Evolutionary conservation across 192 early-diverging fungal species (phyloP).

Genomic region (Dissophora ornata): DNA sequence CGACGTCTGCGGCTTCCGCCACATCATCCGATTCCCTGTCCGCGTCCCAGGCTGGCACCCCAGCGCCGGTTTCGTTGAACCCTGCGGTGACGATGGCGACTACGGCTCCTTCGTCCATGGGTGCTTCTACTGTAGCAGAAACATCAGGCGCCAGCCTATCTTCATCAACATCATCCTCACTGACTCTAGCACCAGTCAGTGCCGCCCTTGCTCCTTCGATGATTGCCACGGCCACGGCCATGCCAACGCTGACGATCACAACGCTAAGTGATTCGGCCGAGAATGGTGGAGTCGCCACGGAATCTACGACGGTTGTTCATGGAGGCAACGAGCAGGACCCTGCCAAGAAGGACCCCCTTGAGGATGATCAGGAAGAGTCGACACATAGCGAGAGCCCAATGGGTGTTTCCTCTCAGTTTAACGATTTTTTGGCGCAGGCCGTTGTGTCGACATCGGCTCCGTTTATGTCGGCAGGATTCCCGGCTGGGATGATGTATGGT

Average conservation of each 20-base stretch:
- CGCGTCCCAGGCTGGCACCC: too few relatives aligned
- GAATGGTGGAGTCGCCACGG: constrained; percentile 9
- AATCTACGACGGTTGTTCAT: constrained; percentile 46
- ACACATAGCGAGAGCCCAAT: constrained; percentile 31
- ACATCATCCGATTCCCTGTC: not conserved
- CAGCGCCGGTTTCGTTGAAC: too few relatives aligned
- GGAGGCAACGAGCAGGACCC: constrained; percentile 28
- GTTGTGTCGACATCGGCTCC: constrained; percentile 41
- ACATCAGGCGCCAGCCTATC: constrained; percentile 15
- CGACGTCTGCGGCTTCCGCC: not conserved
- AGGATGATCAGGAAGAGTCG: constrained; percentile 9
- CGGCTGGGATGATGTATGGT: constrained; percentile 36
- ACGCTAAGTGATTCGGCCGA: constrained; percentile 41
- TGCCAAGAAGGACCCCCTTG: constrained; percentile 11
- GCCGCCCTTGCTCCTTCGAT: constrained; percentile 41
- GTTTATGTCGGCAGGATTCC: constrained; percentile 23
- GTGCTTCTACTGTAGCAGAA: constrained; percentile 8
- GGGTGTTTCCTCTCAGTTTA: constrained; percentile 54
- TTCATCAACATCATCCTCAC: constrained; percentile 2
- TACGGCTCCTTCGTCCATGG: too few relatives aligned
- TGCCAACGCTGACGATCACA: constrained; percentile 54
- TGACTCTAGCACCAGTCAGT: constrained; percentile 12
- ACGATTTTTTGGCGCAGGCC: constrained; percentile 50
- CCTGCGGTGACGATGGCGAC: too few relatives aligned
- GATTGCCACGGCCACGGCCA: constrained; percentile 46